Conservation (phyloP, 306 rosid species). For the Citrullus amarus region DNA sequence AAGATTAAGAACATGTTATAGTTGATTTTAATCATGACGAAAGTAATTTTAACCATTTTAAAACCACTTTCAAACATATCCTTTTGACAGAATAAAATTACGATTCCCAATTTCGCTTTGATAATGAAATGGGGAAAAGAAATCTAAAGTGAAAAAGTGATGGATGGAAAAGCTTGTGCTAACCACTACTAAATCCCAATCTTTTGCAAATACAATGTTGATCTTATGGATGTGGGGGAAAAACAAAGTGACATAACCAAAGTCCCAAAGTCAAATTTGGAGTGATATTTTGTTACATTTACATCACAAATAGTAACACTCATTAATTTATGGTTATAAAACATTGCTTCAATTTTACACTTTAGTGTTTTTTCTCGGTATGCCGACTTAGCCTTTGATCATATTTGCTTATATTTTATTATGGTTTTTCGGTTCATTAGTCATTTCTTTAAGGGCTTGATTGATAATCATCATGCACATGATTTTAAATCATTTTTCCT, state of each 20-base stretch:
- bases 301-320: not conserved
- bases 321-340: not conserved
- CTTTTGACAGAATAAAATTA: too few species aligned
- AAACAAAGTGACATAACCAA: not conserved
- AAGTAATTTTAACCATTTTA: too few species aligned
- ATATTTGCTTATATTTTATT: not conserved
- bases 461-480: not conserved
- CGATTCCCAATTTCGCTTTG: too few species aligned
- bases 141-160: too few species aligned
- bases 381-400: not conserved
- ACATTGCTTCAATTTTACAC: slow-evolving; percentile 2
- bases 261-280: not conserved
- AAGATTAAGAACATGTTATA: too few species aligned
- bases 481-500: not conserved
- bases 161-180: too few species aligned
- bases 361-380: not conserved
- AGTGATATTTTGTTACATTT: not conserved
- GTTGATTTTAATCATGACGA: too few species aligned
- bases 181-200: too few species aligned
- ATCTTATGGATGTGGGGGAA: too few species aligned
- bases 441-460: not conserved
- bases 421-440: not conserved
- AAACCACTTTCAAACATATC: too few species aligned
- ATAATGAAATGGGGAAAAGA: too few species aligned
- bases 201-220: too few species aligned